Evolutionary conservation across 805 yeast genomes (phyloP).

Genomic region (Sugiyamaella lignohabitans): DNA sequence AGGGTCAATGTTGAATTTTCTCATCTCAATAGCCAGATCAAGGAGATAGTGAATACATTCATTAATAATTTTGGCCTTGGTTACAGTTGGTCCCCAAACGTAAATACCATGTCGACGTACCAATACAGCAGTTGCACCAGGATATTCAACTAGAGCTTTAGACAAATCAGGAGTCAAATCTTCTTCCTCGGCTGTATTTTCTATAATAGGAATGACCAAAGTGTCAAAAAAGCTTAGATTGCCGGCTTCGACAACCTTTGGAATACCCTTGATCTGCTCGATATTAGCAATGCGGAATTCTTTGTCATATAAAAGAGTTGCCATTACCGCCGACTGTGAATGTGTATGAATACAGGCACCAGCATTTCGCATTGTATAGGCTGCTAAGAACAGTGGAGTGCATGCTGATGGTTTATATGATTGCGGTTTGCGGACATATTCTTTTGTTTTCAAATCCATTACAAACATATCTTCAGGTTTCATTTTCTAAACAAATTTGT

Average conservation of each 20-base stretch:
- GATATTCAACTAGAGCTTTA: conserved; percentile 60
- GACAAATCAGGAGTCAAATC: conserved; percentile 59
- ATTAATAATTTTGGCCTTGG: conserved; percentile 89
- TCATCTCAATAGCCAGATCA: conserved; percentile 81
- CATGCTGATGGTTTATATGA: conserved; percentile 85
- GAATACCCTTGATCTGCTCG: conserved; percentile 91
- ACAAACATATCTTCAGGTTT: conserved; percentile 77
- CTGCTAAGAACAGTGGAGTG: conserved; percentile 77
- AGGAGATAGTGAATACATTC: conserved; percentile 89
- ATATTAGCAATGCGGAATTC: conserved; percentile 73
- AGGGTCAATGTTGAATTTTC: conserved; percentile 50
- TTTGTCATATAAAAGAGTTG: conserved; percentile 58
- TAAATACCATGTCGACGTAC: conserved; percentile 92
- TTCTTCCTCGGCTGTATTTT: conserved; percentile 84
- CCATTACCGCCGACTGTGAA: conserved; percentile 81
- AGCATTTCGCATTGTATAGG: conserved; percentile 60
- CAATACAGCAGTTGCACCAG: conserved; percentile 75
- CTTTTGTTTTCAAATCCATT: conserved; percentile 47
- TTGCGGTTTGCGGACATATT: conserved; percentile 55
- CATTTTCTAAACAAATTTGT: conserved; percentile 47
- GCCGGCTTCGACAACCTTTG: conserved; percentile 60
- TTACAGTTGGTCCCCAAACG: conserved; percentile 91
- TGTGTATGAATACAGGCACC: conserved; percentile 96
- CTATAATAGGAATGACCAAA: conserved; percentile 81
- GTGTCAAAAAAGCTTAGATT: conserved; percentile 67